phyloP scores from a whole-genome alignment of 2,329 filamentous ascomycete genomes.

The Lasiodiplodia sp. region DNA sequence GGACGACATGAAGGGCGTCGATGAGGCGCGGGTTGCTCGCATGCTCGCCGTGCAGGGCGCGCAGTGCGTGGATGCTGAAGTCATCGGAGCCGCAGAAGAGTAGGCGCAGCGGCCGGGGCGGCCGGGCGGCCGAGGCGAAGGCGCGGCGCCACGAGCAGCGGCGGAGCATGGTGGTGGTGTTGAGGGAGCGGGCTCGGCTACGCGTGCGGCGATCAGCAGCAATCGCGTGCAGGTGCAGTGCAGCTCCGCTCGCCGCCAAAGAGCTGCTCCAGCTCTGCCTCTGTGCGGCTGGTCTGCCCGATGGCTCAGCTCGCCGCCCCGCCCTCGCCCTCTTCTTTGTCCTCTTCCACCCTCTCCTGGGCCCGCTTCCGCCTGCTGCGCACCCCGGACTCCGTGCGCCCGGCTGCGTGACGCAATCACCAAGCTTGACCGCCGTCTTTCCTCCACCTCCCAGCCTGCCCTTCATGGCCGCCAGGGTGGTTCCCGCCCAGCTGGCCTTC shows the following conservation, averaged over 20 bases:
- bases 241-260: background rate
- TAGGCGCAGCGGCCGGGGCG: constrained; percentile 71
- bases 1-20: constrained; percentile 84
- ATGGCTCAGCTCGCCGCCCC: constrained; percentile 7
- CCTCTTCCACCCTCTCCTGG: background rate
- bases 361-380: background rate
- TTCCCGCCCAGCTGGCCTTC: constrained; percentile 87
- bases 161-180: constrained; percentile 12
- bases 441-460: constrained; percentile 4
- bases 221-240: background rate
- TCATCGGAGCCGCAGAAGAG: constrained; percentile 94
- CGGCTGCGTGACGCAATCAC: constrained; percentile 7
- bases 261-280: background rate
- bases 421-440: constrained; percentile 3
- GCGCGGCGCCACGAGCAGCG: constrained; percentile 10
- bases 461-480: constrained; percentile 49
- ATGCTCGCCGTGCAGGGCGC: constrained; percentile 71
- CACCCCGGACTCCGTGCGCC: background rate
- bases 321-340: background rate
- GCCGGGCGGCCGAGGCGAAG: constrained; percentile 28
- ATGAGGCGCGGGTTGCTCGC: constrained; percentile 40
- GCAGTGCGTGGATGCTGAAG: constrained; percentile 82
- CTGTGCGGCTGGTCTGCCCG: background rate
- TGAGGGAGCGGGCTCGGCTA: constrained; percentile 8
- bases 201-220: constrained; percentile 11